These are phyloP conservation scores for Melanopsichium pennsylvanicum DNA, from an alignment of 1,284 basidiomycete genomes.

Conservation along the genomic window DNA sequence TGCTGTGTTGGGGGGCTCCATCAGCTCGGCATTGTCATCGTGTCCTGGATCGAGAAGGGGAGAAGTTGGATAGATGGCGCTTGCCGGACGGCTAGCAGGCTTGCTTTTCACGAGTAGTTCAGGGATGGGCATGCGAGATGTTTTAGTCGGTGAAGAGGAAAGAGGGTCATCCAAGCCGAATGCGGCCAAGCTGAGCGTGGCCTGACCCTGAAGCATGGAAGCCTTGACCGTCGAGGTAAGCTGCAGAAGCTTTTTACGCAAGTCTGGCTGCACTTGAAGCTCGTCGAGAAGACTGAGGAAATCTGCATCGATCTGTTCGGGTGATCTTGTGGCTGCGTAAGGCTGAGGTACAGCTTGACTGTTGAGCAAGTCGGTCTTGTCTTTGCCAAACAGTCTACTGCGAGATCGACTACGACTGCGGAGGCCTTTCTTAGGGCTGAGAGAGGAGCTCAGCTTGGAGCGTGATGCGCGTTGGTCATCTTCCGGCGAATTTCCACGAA, in stretches of 20 bases:
- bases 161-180: constrained; percentile 42
- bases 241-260: constrained; percentile 77
- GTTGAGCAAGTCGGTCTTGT: constrained; percentile 35
- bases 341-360: constrained; percentile 4
- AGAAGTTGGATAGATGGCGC: constrained; percentile 16
- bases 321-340: constrained; percentile 13
- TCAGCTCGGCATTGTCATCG: constrained; percentile 21
- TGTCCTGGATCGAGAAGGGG: constrained; percentile 3
- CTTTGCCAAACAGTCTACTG: constrained; percentile 36
- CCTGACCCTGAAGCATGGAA: constrained; percentile 86
- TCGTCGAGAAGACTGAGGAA: constrained; percentile 50
- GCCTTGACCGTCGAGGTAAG: constrained; percentile 84
- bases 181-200: constrained; percentile 71
- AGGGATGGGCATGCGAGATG: constrained; percentile 38
- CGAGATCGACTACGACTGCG: constrained; percentile 34
- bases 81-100: constrained; percentile 13
- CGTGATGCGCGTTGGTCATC: constrained; percentile 8
- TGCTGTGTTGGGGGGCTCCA: constrained; percentile 43
- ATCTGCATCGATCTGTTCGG: constrained; percentile 50
- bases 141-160: constrained; percentile 17
- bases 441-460: constrained; percentile 25
- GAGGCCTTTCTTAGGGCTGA: constrained; percentile 36
- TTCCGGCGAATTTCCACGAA: constrained; percentile 44
- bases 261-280: constrained; percentile 75
- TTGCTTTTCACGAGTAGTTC: constrained; percentile 27